phyloP scores from a whole-genome alignment of 208 protist genomes.

The Crithidia sp. region DNA sequence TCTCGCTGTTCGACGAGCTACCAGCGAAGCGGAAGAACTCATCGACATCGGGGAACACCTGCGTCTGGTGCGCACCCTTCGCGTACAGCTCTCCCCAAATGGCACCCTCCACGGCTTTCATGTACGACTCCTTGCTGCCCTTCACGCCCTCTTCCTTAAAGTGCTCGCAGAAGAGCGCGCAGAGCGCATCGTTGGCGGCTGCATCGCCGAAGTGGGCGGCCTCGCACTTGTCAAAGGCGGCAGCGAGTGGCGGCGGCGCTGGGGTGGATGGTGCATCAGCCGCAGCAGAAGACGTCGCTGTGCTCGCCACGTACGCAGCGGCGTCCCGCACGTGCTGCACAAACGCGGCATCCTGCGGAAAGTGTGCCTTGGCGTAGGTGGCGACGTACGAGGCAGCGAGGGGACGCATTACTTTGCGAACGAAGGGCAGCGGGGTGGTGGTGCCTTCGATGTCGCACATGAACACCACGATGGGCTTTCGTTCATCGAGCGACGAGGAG shows the following conservation, averaged over 20 bases:
- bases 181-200: constrained; percentile 16
- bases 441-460: constrained; percentile 87
- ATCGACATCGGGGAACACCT: constrained; percentile 54
- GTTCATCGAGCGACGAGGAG: neutral
- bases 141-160: constrained; percentile 23
- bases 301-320: constrained; percentile 9
- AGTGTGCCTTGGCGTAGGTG: constrained; percentile 46
- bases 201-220: constrained; percentile 14
- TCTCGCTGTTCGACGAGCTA: neutral
- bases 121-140: constrained; percentile 26
- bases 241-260: neutral
- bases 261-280: neutral
- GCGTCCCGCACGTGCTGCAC: constrained; percentile 21
- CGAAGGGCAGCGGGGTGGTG: constrained; percentile 83
- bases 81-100: constrained; percentile 51
- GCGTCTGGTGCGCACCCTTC: constrained; percentile 1
- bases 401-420: constrained; percentile 64
- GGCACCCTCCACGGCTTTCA: constrained; percentile 81
- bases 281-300: neutral
- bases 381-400: constrained; percentile 36
- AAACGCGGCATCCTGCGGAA: constrained; percentile 36
- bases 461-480: constrained; percentile 31
- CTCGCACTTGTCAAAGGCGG: constrained; percentile 2
- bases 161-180: constrained; percentile 32
- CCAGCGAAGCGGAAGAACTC: constrained; percentile 32